Conservation (phyloP, 2,329 filamentous ascomycete genomes). For the Pseudocercospora macadamiae region DNA sequence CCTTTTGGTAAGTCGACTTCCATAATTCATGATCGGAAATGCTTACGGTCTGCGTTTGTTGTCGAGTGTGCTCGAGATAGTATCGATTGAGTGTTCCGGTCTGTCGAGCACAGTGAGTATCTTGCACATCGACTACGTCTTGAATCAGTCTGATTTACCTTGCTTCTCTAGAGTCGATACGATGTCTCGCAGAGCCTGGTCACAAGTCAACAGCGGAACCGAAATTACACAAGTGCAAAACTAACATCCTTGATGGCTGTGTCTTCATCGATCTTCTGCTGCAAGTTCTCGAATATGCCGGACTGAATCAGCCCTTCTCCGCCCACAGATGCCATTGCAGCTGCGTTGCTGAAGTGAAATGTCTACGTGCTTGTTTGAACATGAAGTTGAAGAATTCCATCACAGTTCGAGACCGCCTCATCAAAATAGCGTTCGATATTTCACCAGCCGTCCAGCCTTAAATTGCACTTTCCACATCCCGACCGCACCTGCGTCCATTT, state of each 20-base stretch:
- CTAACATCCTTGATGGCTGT: conserved; percentile 45
- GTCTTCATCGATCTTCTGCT: conserved; percentile 88
- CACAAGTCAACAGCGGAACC: not conserved
- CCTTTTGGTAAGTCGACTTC: no score
- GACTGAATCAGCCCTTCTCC: conserved; percentile 43
- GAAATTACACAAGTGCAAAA: no score
- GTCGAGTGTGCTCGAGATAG: conserved; percentile 91
- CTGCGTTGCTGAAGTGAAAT: no score
- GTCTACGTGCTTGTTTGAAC: no score
- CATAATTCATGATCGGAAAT: no score
- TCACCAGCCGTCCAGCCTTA: no score
- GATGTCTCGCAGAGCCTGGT: conserved; percentile 73
- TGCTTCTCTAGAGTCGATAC: conserved; percentile 76
- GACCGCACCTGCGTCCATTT: no score
- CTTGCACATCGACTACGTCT: not conserved
- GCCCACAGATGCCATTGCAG: conserved; percentile 25
- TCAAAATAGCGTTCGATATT: no score
- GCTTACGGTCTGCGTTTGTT: conserved; percentile 63
- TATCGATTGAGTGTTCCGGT: conserved; percentile 77
- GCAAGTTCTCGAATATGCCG: conserved; percentile 78
- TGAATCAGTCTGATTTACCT: conserved; percentile 11
- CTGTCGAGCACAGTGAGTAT: conserved; percentile 42
- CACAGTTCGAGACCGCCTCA: no score
- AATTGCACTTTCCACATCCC: no score
- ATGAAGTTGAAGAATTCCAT: no score